These are phyloP conservation scores for Penicillium flavigenum DNA, from an alignment of 495 filamentous ascomycete species.

Conservation along the genomic window DNA sequence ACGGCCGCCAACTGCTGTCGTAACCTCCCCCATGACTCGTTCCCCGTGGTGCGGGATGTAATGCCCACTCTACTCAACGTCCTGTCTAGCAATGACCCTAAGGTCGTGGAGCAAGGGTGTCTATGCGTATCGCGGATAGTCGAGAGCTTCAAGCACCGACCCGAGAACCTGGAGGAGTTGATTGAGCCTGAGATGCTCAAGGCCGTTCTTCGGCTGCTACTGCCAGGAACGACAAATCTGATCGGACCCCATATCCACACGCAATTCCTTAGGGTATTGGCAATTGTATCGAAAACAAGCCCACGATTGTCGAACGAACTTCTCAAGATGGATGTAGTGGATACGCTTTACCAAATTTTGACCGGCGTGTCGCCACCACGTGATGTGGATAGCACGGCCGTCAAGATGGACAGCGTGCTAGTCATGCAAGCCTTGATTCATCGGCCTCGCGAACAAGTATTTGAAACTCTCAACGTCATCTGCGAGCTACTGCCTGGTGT, in stretches of 20 bases:
- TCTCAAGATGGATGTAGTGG: constrained; percentile 95
- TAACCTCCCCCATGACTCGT: constrained; percentile 91
- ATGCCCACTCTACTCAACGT: constrained; percentile 95
- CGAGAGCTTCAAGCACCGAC: constrained; percentile 88
- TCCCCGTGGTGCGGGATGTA: constrained; percentile 81
- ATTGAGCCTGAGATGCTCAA: constrained; percentile 82
- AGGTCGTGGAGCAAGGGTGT: constrained; percentile 94
- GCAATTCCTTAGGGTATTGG: constrained; percentile 87
- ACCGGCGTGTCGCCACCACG: constrained; percentile 91
- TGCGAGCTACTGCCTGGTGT: constrained; percentile 83
- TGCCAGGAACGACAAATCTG: constrained; percentile 93
- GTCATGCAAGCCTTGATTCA: constrained; percentile 99
- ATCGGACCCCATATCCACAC: constrained; percentile 96
- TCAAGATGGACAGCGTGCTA: constrained; percentile 92
- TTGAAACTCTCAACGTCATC: constrained; percentile 95
- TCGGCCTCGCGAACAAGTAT: constrained; percentile 92
- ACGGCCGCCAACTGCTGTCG: constrained; percentile 98
- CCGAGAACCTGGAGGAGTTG: constrained; percentile 86
- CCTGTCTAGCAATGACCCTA: constrained; percentile 86
- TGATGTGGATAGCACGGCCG: constrained; percentile 74
- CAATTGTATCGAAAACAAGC: constrained; percentile 84
- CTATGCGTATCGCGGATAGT: constrained; percentile 96
- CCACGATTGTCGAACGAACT: constrained; percentile 83
- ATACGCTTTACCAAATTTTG: constrained; percentile 96
- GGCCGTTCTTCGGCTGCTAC: constrained; percentile 82